phyloP scores from a whole-genome alignment of 345 rosid genomes.

The Tarenaya hassleriana region DNA sequence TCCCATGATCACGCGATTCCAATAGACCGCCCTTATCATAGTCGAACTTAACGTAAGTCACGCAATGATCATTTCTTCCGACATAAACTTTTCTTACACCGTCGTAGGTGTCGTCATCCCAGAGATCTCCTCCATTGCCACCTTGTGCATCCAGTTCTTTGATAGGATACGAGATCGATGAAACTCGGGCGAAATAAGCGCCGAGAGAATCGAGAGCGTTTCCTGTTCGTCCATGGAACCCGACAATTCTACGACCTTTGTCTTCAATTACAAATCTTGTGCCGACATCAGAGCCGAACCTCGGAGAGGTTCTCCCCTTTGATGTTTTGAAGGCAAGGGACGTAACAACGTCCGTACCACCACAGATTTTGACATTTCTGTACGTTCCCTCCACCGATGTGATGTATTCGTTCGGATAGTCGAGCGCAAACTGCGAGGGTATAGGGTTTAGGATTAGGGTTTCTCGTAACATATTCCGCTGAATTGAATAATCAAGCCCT shows the following conservation, averaged over 20 bases:
- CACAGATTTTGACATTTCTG: neutral
- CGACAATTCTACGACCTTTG: neutral
- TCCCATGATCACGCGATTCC: conserved; percentile 10
- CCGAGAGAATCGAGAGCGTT: neutral
- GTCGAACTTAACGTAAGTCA: conserved; percentile 8
- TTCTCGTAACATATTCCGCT: too few species aligned
- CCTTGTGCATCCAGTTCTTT: conserved; percentile 1
- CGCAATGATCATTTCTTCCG: neutral
- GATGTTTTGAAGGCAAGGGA: conserved; percentile 23
- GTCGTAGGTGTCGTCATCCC: conserved; percentile 24
- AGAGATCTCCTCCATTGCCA: conserved; percentile 8
- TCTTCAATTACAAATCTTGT: neutral
- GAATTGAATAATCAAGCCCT: too few species aligned
- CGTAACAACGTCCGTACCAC: conserved; percentile 6
- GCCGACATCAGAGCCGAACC: neutral
- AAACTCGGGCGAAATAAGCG: neutral
- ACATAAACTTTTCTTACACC: neutral
- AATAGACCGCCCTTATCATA: conserved; percentile 3
- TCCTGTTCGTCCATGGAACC: neutral
- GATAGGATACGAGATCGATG: neutral
- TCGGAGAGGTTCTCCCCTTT: conserved; percentile 23
- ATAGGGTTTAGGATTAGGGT: too few species aligned
- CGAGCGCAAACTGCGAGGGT: conserved; percentile 18
- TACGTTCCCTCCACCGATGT: conserved; percentile 23
- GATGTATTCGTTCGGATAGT: conserved; percentile 27